phyloP scores from a whole-genome alignment of 2,329 filamentous ascomycete genomes.

The Aaosphaeria pasadenensis region DNA sequence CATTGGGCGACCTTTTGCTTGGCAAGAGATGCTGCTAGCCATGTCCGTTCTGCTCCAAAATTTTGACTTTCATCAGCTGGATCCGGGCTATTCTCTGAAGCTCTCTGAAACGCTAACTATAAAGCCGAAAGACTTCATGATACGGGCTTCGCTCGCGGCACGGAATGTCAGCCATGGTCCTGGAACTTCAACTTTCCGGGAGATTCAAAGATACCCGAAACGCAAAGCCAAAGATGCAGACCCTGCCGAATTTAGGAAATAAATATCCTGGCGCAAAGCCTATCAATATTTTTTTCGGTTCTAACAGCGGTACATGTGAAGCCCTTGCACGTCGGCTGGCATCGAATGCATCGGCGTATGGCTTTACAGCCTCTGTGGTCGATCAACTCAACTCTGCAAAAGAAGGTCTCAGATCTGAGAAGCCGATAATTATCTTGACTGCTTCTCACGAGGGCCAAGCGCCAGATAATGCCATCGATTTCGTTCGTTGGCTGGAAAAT shows the following conservation, averaged over 20 bases:
- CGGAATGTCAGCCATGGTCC: slow-evolving; percentile 26
- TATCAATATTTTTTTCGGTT: slow-evolving; percentile 38
- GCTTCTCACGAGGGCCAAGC: slow-evolving; percentile 44
- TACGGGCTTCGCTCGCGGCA: slow-evolving; percentile 34
- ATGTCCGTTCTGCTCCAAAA: slow-evolving; percentile 44
- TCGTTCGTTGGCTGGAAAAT: slow-evolving; percentile 39
- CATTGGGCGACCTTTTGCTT: slow-evolving; percentile 54
- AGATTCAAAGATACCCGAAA: slow-evolving; percentile 12
- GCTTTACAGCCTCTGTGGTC: slow-evolving; percentile 31
- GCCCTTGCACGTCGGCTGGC: slow-evolving; percentile 38
- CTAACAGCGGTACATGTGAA: slow-evolving; percentile 43
- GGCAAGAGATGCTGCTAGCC: slow-evolving; percentile 51
- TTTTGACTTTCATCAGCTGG: slow-evolving; percentile 43
- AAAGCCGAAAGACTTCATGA: slow-evolving; percentile 42
- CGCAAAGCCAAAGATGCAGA: slow-evolving; percentile 5
- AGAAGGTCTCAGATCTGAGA: slow-evolving; percentile 32
- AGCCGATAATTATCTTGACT: slow-evolving; percentile 39
- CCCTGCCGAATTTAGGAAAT: slow-evolving; percentile 4
- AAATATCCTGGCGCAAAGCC: slow-evolving; percentile 19
- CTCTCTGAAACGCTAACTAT: slow-evolving; percentile 46
- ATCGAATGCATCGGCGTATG: slow-evolving; percentile 32
- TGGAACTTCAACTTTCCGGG: slow-evolving; percentile 25
- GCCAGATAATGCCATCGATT: slow-evolving; percentile 42
- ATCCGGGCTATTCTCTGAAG: slow-evolving; percentile 43
- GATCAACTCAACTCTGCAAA: slow-evolving; percentile 34